Percentiles rank a stretch among this genome's conserved stretches.
Evolutionary conservation across 2,329 filamentous ascomycete genomes (phyloP).

Genomic region (Fusarium sp.): DNA sequence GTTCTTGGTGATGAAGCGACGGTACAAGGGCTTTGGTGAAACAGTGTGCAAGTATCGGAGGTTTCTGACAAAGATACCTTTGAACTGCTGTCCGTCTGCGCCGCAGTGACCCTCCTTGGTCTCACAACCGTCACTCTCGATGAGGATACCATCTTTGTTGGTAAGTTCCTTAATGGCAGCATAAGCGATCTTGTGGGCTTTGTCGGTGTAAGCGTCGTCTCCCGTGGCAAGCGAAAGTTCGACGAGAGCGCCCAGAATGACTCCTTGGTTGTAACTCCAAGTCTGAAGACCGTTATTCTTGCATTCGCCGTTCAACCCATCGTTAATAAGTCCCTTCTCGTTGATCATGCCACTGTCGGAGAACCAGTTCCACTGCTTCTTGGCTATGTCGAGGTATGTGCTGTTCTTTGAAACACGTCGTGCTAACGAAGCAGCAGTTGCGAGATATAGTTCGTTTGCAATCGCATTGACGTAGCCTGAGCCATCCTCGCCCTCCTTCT

Average conservation of each 20-base stretch:
- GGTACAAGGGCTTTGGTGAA: constrained; percentile 61
- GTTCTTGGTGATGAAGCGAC: constrained; percentile 67
- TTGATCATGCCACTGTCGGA: constrained; percentile 62
- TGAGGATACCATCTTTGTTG: constrained; percentile 58
- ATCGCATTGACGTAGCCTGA: constrained; percentile 62
- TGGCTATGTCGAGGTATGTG: constrained; percentile 60
- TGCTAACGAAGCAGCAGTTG: constrained; percentile 63
- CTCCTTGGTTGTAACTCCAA: constrained; percentile 69
- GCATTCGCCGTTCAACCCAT: constrained; percentile 61
- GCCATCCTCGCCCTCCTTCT: constrained; percentile 55
- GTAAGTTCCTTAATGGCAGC: constrained; percentile 61
- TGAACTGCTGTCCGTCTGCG: constrained; percentile 71
- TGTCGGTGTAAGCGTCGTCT: constrained; percentile 53
- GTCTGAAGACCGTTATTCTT: constrained; percentile 62
- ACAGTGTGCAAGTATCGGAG: constrained; percentile 66
- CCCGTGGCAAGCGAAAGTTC: constrained; percentile 60
- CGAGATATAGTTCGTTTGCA: constrained; percentile 67
- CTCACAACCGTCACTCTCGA: constrained; percentile 51
- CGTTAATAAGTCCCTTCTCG: constrained; percentile 60
- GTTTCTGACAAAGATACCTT: constrained; percentile 76
- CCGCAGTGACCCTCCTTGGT: constrained; percentile 51
- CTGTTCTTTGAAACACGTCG: constrained; percentile 56
- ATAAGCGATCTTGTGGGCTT: constrained; percentile 60
- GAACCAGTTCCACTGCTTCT: constrained; percentile 65
- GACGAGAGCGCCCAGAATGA: constrained; percentile 65